Base-by-base conservation (phyloP, 768 basidiomycete genomes). In the Termitomyces sp. region DNA sequence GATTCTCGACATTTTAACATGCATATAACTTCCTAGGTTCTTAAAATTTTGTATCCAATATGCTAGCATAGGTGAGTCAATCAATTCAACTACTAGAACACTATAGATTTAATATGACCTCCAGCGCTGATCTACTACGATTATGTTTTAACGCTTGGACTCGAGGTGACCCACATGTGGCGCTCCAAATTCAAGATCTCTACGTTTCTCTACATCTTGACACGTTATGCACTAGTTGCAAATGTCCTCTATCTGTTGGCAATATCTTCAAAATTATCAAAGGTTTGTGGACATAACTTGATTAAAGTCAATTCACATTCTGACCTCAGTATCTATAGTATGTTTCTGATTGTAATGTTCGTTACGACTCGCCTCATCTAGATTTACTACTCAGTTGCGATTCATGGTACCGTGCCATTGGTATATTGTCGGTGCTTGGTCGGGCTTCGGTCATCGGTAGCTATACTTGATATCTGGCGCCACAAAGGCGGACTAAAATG, bases 131-230 rank as follows among this genome's bases (percentile, higher is more conserved):
- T 56, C 9, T 56, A 56, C 37, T 70, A 69, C 34, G 69, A 71
- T 58, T 68, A 68, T 49, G n/a, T 57, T 30, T 61, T 70, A n/a
- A 71, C 65, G 9, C 63, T 71, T n/a, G 58, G 42, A 53, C 37
- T 53, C 27, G 70, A 72, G 49, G 62, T 71, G 27, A 56, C 47
- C n/a, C 60, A 67, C 27, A 64, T 72, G 24, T 72, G 71, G 71
- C 56, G 57, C 1, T 43, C 42, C 18, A 65, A 50, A 60, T 58
- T 68, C 47, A 58, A 58, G n/a, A 12, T 62, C 3, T 67, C 63
- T 2, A 70, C 68, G 7, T 4, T 68, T 14, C 55, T 70, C 4
- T 70, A 71, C 44, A 57, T 69, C 18, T 61, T 64, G 30, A 65
- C 68, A 51, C 69, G 69, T 36, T 70, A 71, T 55, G 70, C 64